A percentile compares a stretch with the other conserved stretches of the same genome.
Evolutionary conservation across 129 eudicot genomes (phyloP).

Genomic region (Saposhnikovia divaricata): DNA sequence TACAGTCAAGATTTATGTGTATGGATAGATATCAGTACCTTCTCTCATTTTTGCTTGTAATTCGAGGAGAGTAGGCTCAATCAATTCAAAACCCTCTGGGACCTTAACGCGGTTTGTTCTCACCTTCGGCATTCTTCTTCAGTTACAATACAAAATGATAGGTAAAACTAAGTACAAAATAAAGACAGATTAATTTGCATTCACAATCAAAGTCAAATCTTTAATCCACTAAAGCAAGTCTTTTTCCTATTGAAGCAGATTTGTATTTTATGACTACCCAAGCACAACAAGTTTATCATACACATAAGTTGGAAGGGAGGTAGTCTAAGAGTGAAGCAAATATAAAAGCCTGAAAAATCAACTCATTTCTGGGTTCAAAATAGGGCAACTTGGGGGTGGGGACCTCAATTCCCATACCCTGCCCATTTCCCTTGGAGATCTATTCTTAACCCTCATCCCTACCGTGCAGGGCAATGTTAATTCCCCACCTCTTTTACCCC

Average conservation of each 20-base stretch:
- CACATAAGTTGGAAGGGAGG: background rate
- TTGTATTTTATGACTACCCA: background rate
- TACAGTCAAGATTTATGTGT: background rate
- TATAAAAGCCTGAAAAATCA: background rate
- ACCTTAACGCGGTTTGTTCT: slow-evolving; percentile 63
- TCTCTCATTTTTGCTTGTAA: slow-evolving; percentile 78
- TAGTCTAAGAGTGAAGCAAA: background rate
- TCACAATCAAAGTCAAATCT: background rate
- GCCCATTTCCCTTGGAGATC: too few relatives aligned
- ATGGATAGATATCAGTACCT: slow-evolving; percentile 29
- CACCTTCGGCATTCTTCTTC: slow-evolving; percentile 60
- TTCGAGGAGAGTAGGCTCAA: slow-evolving; percentile 75
- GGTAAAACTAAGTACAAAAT: background rate
- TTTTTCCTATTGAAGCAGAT: background rate
- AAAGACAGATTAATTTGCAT: background rate
- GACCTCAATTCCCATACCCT: background rate
- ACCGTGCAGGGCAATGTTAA: too few relatives aligned
- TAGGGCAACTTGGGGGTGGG: background rate
- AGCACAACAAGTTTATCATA: background rate
- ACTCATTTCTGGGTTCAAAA: background rate
- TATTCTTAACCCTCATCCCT: too few relatives aligned
- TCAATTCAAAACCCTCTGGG: slow-evolving; percentile 81
- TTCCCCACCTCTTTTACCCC: too few relatives aligned
- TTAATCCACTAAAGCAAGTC: background rate
- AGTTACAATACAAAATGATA: slow-evolving; percentile 15